Evolutionary conservation across 2,329 filamentous ascomycete species (phyloP), one percentile per base, ranked within the genome.

Genomic region (Macrophomina tecta): DNA sequence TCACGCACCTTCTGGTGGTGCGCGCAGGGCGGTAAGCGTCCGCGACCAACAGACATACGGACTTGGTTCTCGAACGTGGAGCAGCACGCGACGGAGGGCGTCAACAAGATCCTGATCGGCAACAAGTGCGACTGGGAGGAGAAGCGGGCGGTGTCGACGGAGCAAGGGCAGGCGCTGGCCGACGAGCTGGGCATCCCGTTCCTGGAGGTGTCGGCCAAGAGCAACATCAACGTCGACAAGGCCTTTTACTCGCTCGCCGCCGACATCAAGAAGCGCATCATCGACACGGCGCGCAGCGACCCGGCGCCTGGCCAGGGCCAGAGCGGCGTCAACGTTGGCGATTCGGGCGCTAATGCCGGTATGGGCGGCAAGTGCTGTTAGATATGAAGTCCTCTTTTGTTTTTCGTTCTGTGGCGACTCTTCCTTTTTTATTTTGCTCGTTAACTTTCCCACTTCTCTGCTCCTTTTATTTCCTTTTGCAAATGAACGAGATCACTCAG

Each of bases 61-160:
- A 98, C 95, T 72, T 99, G 95, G 95, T 99, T 99, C 84, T 94
- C 94, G 78, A 98, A 99, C 82, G 94, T 97, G 73, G 94, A 97
- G 80, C 94, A 97, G 81, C 94, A 99, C 83, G 95, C 95, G 68
- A 97, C 93, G 75, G 95, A 98, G 83, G 95, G 95, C 75, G 95
- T 99, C 78, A 97, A 98, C 89, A 99, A 98, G 86, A 98, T 99
- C 78, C 88, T 99, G 72, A 97, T 99, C 73, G 95, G 95, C 79
- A 99, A 99, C 87, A 99, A 99, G 84, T 99, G 95, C 83, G 95
- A 99, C 82, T 98, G 95, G 95, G 95, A 98, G 82, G 95, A 99
- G 83, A 98, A 98, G 87, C 91, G 95, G 73, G 93, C 92, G 65
- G 91, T 99, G 49, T 93, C 92, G 60, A 97, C 91, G 68, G 94